A percentile compares a stretch with the other conserved stretches of the same genome.
phyloP scores from a whole-genome alignment of 106 monocot species.

The Platanthera zijinensis region DNA sequence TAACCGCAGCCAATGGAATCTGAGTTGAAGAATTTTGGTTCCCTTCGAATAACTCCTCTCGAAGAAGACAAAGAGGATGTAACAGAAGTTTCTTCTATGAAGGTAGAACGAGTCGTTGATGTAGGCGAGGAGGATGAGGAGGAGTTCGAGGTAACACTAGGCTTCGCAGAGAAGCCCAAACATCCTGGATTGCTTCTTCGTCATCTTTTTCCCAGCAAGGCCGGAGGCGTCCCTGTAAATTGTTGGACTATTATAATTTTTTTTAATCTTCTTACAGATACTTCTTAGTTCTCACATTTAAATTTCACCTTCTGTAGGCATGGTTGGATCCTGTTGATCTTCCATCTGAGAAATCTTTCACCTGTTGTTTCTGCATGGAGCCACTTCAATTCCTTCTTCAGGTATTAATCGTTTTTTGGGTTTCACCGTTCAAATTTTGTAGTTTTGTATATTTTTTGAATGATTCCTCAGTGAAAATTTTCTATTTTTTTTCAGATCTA shows the following conservation, averaged over 20 bases:
- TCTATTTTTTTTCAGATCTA: slow-evolving; percentile 43
- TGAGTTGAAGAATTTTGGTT: slow-evolving; percentile 10
- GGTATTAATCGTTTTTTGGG: slow-evolving; percentile 23
- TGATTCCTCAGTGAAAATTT: not conserved
- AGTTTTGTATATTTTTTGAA: not conserved
- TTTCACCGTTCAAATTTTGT: not conserved
- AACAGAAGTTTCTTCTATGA: slow-evolving; percentile 4
- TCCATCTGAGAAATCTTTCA: slow-evolving; percentile 38
- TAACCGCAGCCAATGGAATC: slow-evolving; percentile 14
- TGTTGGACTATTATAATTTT: slow-evolving; percentile 3
- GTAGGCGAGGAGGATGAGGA: slow-evolving; percentile 50
- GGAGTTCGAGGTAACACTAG: slow-evolving; percentile 38
- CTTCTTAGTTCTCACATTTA: slow-evolving; percentile 1
- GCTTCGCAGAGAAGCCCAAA: slow-evolving; percentile 63
- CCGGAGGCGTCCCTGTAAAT: slow-evolving; percentile 71
- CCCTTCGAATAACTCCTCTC: slow-evolving; percentile 30
- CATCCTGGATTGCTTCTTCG: slow-evolving; percentile 50
- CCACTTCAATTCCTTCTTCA: slow-evolving; percentile 89
- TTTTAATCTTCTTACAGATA: not conserved
- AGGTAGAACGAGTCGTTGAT: slow-evolving; percentile 12
- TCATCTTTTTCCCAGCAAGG: slow-evolving; percentile 83
- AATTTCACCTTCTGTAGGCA: slow-evolving; percentile 30
- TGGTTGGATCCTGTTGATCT: slow-evolving; percentile 78
- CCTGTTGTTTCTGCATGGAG: slow-evolving; percentile 74
- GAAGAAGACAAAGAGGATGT: slow-evolving; percentile 22